phyloP scores from a whole-genome alignment of 805 yeast genomes.

The Limtongozyma cylindracea region DNA sequence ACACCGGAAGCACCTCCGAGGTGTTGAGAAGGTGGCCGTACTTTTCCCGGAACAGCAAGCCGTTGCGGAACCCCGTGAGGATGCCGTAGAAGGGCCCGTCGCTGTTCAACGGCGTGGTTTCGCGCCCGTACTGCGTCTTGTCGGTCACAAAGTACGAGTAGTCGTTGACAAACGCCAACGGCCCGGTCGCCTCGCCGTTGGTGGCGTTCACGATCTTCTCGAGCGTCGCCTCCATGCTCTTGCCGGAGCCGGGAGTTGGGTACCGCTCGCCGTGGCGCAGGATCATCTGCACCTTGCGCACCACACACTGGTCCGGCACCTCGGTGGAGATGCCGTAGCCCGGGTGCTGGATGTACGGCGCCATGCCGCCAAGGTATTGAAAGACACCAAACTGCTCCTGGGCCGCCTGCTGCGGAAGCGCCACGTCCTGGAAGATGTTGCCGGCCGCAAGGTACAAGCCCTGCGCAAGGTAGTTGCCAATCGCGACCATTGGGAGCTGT shows the following conservation, averaged over 20 bases:
- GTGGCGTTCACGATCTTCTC: slow-evolving; percentile 6
- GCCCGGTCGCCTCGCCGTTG: slow-evolving; percentile 15
- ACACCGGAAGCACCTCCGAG: slow-evolving; percentile 15
- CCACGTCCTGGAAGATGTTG: slow-evolving; percentile 1
- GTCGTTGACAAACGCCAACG: slow-evolving; percentile 17
- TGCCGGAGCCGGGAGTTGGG: slow-evolving; percentile 16
- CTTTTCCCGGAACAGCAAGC: slow-evolving; percentile 17
- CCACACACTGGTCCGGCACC: slow-evolving; percentile 13
- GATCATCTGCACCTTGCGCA: slow-evolving; percentile 44
- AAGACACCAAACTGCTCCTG: slow-evolving; percentile 1
- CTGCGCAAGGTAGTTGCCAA: slow-evolving; percentile 6
- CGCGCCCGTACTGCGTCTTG: slow-evolving; percentile 16
- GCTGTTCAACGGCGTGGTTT: slow-evolving; percentile 18
- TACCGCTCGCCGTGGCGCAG: slow-evolving; percentile 62
- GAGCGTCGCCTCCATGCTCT: slow-evolving; percentile 6
- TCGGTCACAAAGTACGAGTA: slow-evolving; percentile 1
- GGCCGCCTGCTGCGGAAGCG: slow-evolving; percentile 1
- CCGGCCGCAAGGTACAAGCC: slow-evolving; percentile 1
- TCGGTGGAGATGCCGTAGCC: slow-evolving; percentile 1
- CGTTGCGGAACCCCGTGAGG: slow-evolving; percentile 19
- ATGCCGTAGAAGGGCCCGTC: slow-evolving; percentile 25
- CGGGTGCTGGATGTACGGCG: slow-evolving; percentile 1
- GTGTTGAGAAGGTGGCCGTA: slow-evolving; percentile 17
- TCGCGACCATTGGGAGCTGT: slow-evolving; percentile 11
- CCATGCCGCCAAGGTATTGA: slow-evolving; percentile 1